Base-by-base conservation (phyloP, 768 basidiomycete species). In the Phylloporus sp. region DNA sequence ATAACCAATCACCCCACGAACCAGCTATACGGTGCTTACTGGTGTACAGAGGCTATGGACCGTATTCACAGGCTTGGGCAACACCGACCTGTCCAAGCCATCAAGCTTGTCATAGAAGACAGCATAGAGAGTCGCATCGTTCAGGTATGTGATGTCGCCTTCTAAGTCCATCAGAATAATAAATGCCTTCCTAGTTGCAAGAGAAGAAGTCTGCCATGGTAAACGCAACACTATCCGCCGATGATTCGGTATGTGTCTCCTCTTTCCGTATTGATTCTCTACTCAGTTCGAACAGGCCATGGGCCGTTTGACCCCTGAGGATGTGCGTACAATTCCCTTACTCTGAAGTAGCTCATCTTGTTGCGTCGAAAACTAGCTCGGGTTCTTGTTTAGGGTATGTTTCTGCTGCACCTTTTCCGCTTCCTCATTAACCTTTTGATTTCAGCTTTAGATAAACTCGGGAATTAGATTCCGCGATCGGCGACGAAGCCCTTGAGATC, bases 181-280 rank as follows among this genome's bases (percentile, higher is more conserved):
- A n/a, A 26, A 56, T 11, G 45, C 12, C 34, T 12, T 16, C 28
- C 26, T 52, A 87, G 82, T 73, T 95, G n/a, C 94, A 97, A 71
- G 93, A 97, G 70, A 97, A 97, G 76, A 99, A 99, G 68, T 81
- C 86, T 34, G 93, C 92, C 0, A 95, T 97, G 94, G 83, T 95
- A 4, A 86, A 91, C 62, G 91, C 91, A 15, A 91, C 92, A 0
- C 69, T 92, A 18, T 90, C 88, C 4, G 70, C 86, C 4, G 91
- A 92, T 62, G 88, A 90, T 56, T 86, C 85, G 40, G 87, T 86
- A 61, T 13, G 83, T 70, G 40, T 28, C 11, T 40, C 23, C 10
- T 12, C 49, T 46, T 45, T 24, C 20, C 4, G 15, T 8, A 28
- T 49, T 43, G 34, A 45, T 2, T 49, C 39, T 58, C 20, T 31